Evolutionary conservation across 805 yeast species (phyloP), one percentile per base, ranked within the genome.

Genomic region (Myxozyma neglecta): DNA sequence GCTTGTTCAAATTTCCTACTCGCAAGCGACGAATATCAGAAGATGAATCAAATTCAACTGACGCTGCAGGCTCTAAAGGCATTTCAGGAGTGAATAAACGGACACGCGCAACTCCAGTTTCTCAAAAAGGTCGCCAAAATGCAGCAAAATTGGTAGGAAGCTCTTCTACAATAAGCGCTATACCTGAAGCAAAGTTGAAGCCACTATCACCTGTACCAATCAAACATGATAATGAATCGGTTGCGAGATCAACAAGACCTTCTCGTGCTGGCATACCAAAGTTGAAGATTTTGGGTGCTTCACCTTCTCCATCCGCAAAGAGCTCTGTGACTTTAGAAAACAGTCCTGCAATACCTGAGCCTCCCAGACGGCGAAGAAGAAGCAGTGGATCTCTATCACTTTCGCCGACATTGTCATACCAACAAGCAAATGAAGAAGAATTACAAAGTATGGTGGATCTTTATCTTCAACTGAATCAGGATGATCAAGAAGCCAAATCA

Each of bases 381-480:
- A 54, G 64, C 18, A 59, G 50, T 14, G 51, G 57, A 11, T 55
- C 63, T 35, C 20, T 61, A 32, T 63, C 66, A 6, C 42, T 62
- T 16, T 62, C 66, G 53, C 66, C 66, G 8, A 56, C 65, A 16
- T 16, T 20, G 7, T 62, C 66, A 7, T 62, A 65, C n/a, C 59
- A 62, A 29, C 51, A 43, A 24, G 50, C 63, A n/a, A 52, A 56
- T 36, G 67, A 64, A 20, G 67, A 62, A n/a, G 67, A 64, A 40
- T 43, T 64, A 56, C 65, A 64, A 56, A 29, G 54, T 13, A 64
- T 64, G 67, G 67, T 64, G 8, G 67, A 64, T 37, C 34, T n/a
- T 24, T 64, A 64, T 44, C 34, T 64, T 29, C 65, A 60, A 53
- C 50, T 64, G 20, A 58, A 58, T 44, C 20, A 36, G n/a, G 57